phyloP scores from a whole-genome alignment of 306 rosid species.

The Sechiopsis laciniata region DNA sequence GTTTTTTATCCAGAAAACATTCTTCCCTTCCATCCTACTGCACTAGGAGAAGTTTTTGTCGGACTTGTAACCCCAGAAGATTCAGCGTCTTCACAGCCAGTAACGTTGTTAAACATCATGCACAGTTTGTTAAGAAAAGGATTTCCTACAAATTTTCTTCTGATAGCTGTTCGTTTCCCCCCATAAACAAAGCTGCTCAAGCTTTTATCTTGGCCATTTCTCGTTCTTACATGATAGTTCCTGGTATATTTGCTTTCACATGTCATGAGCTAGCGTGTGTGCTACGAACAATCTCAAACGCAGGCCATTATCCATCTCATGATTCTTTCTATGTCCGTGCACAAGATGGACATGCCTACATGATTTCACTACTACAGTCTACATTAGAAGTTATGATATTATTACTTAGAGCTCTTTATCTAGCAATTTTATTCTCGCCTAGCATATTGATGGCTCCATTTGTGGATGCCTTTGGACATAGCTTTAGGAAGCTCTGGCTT shows the following conservation, averaged over 20 bases:
- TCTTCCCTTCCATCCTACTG: constrained; percentile 36
- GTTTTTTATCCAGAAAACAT: constrained; percentile 35
- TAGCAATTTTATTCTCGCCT: constrained; percentile 73
- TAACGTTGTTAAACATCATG: constrained; percentile 37
- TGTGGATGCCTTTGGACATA: constrained; percentile 58
- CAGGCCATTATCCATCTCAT: constrained; percentile 43
- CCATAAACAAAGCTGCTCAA: constrained; percentile 66
- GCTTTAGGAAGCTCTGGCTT: constrained; percentile 72
- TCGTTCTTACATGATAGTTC: constrained; percentile 66
- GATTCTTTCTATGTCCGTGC: constrained; percentile 54
- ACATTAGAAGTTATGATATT: constrained; percentile 54
- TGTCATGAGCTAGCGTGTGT: constrained; percentile 73
- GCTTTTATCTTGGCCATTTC: constrained; percentile 72
- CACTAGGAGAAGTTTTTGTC: constrained; percentile 32
- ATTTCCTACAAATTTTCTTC: constrained; percentile 43
- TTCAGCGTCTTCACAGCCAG: constrained; percentile 38
- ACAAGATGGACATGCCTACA: constrained; percentile 62
- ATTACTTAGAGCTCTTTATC: constrained; percentile 59
- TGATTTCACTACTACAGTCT: constrained; percentile 40
- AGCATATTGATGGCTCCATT: constrained; percentile 77
- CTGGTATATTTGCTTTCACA: constrained; percentile 64
- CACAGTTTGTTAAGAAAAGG: constrained; percentile 62
- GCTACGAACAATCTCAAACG: constrained; percentile 41
- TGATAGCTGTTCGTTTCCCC: constrained; percentile 33
- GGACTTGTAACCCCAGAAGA: constrained; percentile 30